Base-by-base conservation (phyloP, 495 filamentous ascomycete species). In the Aspergillus haitiensis region DNA sequence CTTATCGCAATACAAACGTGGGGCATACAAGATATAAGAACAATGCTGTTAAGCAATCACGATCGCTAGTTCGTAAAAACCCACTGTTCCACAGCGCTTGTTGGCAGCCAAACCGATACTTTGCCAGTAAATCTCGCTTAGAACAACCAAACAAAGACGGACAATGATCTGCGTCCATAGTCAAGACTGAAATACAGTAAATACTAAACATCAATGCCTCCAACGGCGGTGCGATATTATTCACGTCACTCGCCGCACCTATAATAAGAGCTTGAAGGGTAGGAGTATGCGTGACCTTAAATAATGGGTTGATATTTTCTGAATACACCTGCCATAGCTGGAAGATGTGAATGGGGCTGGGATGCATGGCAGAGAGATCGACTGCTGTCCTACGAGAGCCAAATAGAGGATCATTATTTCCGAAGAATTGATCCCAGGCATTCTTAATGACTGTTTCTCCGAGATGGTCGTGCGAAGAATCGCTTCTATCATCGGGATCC, bases 21-120 rank as follows among this genome's bases (percentile, higher is more conserved):
- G 21, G 56, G 67, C 79, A 66, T 68, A 87, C 84, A 44, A 86
- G 66, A 61, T 84, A 85, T 6, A 88, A 74, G 64, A 70, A 82
- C n/a, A 86, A 77, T 27, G 85, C 84, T 0, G 82, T 84, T 64
- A 88, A 70, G 64, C 75, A 81, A 13, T 85, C 80, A 10, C 75
- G 77, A 69, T 86, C 77, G n/a, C 52, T 61, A 1, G 75, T 69
- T 21, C 75, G 73, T 48, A 84, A 60, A 61, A 78, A 75, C 0
- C 64, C 63, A 60, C 70, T 77, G 18, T 80, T 82, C 16, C 75
- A 39, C 36, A 87, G 68, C 9, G 82, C 81, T 70, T 85, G 80
- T 60, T 82, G 80, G 66, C 82, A 85, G 4, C 70, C 81, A 51
- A 78, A 78, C 46, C 78, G 81, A 70, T 77, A 84, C 4, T 62